Conservation (phyloP, 2,329 filamentous ascomycete species). For the Thelonectria blattea region DNA sequence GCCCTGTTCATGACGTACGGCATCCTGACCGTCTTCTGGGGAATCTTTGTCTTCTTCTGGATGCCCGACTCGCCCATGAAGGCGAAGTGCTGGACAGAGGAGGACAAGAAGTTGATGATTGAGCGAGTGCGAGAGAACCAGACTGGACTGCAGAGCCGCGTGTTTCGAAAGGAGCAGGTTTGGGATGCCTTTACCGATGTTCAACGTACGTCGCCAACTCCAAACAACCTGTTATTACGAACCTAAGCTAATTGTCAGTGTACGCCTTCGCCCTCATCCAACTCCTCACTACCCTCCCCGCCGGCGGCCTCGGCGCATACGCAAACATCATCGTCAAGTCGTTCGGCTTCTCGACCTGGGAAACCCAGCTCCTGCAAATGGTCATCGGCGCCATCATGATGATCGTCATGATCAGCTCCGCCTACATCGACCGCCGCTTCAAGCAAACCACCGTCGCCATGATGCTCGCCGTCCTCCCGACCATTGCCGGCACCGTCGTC, state of each 20-base stretch:
- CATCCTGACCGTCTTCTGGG: slow-evolving; percentile 64
- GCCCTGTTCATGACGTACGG: slow-evolving; percentile 71
- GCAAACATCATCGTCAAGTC: slow-evolving; percentile 74
- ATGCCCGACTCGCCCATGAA: slow-evolving; percentile 74
- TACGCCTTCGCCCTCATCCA: slow-evolving; percentile 69
- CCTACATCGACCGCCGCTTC: slow-evolving; percentile 70
- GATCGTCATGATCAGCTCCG: slow-evolving; percentile 67
- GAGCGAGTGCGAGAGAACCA: slow-evolving; percentile 65
- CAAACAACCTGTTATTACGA: background rate
- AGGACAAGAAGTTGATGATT: slow-evolving; percentile 67
- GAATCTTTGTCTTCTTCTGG: slow-evolving; percentile 64
- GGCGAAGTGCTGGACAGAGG: slow-evolving; percentile 69
- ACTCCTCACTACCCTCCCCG: slow-evolving; percentile 74
- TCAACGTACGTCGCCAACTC: slow-evolving; percentile 48
- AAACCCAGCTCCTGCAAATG: slow-evolving; percentile 79
- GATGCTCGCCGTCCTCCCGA: slow-evolving; percentile 61
- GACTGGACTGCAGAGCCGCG: slow-evolving; percentile 64
- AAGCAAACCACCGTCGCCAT: slow-evolving; percentile 71
- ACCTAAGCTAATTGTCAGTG: slow-evolving; percentile 26
- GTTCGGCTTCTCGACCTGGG: slow-evolving; percentile 67
- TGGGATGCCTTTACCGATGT: slow-evolving; percentile 64
- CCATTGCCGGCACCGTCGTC: slow-evolving; percentile 73
- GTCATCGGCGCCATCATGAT: slow-evolving; percentile 76
- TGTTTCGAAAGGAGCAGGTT: slow-evolving; percentile 52
- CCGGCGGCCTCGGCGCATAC: slow-evolving; percentile 73